Evolutionary conservation across 2,329 filamentous ascomycete species (phyloP), one percentile per base, ranked within the genome.

Genomic region (Amylocarpus encephaloides): DNA sequence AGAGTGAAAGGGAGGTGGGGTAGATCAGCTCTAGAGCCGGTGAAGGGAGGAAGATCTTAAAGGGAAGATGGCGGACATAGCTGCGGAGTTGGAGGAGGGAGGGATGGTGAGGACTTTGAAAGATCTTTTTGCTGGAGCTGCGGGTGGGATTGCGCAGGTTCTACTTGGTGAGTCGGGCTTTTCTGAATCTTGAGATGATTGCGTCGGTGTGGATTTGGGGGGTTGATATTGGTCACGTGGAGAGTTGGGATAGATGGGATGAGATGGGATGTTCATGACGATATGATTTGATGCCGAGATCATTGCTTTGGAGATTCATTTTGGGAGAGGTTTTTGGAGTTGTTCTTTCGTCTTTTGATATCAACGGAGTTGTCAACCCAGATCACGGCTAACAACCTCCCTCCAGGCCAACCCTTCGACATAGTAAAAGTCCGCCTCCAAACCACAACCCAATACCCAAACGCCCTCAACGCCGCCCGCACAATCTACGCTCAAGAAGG

Each of bases 361-460:
- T n/a, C n/a, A n/a, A n/a, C n/a, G n/a, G n/a, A n/a, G n/a, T n/a
- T n/a, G n/a, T n/a, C n/a, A n/a, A n/a, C n/a, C n/a, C n/a, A n/a
- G n/a, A n/a, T n/a, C n/a, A n/a, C n/a, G n/a, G 22, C 22, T 26
- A 26, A 26, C 7, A 7, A 64, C 57, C 45, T 16, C 36, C 19
- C 11, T 38, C 15, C 63, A 85, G 81, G 82, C 64, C 82, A 85
- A 68, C 82, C 81, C 52, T 85, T 85, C 67, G 92, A 96, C 75
- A 97, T 96, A 58, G 85, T 98, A 74, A 98, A 98, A 74, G 93
- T 98, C 63, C 88, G 93, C 49, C 79, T 98, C 43, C 93, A 98
- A 70, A 98, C 93, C 13, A 86, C 86, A 48, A 83, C 78, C 18
- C 80, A 88, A 60, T 95, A 96, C 76, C 77, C 80, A 47, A 85